A percentile compares a stretch with the other conserved stretches of the same genome.
Conservation (phyloP, 2,329 filamentous ascomycete genomes). For the Exserohilum turcica region DNA sequence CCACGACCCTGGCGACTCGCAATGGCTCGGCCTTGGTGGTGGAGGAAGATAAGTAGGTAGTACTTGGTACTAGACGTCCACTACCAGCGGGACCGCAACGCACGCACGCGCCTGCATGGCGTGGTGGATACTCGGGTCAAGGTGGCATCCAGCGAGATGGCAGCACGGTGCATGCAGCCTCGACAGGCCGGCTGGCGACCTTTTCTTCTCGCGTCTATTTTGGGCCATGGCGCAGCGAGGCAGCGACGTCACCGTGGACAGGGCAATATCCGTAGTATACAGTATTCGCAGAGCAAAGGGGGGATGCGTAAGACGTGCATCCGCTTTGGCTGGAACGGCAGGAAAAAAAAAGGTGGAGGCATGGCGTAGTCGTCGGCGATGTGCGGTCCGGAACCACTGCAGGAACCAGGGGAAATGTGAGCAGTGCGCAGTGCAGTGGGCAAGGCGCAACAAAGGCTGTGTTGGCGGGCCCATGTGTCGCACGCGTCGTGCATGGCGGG, state of each 20-base stretch:
- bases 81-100: constrained; percentile 2
- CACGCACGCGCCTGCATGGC: constrained; percentile 18
- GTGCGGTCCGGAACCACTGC: constrained; percentile 22
- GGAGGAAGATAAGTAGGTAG: constrained; percentile 1
- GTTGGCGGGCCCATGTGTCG: neutral
- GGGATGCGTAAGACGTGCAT: constrained; percentile 21
- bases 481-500: neutral
- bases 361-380: constrained; percentile 21
- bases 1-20: constrained; percentile 1
- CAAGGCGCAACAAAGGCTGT: neutral
- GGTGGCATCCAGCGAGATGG: constrained; percentile 9
- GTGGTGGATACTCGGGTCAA: constrained; percentile 14
- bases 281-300: neutral
- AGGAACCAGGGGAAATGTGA: constrained; percentile 16
- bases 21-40: neutral
- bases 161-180: too few relatives aligned
- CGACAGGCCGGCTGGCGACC: neutral
- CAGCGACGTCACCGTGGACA: constrained; percentile 5
- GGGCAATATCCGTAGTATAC: neutral
- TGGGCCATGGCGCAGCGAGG: constrained; percentile 6
- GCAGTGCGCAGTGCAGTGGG: neutral
- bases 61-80: neutral
- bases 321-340: constrained; percentile 7
- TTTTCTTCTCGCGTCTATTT: neutral
- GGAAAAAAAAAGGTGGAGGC: constrained; percentile 15